A percentile compares a stretch with the other conserved stretches of the same genome.
Evolutionary conservation across 331 rosid genomes (phyloP).

Genomic region (Arachis monticola): DNA sequence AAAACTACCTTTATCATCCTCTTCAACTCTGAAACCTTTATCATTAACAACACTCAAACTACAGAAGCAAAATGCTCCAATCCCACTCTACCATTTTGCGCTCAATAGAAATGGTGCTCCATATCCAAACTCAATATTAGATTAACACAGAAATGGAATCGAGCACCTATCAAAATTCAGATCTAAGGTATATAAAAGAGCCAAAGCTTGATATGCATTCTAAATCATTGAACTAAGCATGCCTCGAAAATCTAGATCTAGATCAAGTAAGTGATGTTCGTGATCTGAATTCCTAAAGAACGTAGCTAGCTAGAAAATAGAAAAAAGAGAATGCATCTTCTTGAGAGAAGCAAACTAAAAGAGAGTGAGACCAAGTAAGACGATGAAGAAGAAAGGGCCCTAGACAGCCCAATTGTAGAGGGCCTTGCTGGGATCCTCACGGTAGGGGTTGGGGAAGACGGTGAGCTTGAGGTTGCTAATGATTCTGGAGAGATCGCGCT

Average conservation of each 20-base stretch:
- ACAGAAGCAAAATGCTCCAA: too few relatives aligned
- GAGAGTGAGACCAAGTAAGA: constrained; percentile 82
- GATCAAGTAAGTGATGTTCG: not conserved
- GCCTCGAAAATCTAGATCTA: not conserved
- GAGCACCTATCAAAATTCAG: constrained; percentile 9
- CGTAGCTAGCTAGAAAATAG: not conserved
- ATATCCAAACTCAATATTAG: not conserved
- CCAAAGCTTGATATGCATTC: not conserved
- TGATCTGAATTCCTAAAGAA: constrained; percentile 20
- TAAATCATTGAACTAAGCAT: not conserved
- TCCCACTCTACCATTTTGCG: too few relatives aligned
- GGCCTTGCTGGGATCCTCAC: constrained; percentile 95
- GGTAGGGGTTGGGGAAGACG: constrained; percentile 87
- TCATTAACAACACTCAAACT: too few relatives aligned
- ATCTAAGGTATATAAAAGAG: not conserved
- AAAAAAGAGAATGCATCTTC: constrained; percentile 54
- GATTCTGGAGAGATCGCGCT: constrained; percentile 83
- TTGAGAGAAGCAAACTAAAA: constrained; percentile 98
- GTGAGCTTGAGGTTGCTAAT: constrained; percentile 88
- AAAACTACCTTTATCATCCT: too few relatives aligned
- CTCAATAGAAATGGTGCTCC: not conserved
- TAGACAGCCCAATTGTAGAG: constrained; percentile 97
- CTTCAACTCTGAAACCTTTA: too few relatives aligned
- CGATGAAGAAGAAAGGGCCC: constrained; percentile 97
- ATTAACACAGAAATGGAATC: not conserved